phyloP scores from a whole-genome alignment of 2,329 filamentous ascomycete genomes.

The Neonectria sp. region DNA sequence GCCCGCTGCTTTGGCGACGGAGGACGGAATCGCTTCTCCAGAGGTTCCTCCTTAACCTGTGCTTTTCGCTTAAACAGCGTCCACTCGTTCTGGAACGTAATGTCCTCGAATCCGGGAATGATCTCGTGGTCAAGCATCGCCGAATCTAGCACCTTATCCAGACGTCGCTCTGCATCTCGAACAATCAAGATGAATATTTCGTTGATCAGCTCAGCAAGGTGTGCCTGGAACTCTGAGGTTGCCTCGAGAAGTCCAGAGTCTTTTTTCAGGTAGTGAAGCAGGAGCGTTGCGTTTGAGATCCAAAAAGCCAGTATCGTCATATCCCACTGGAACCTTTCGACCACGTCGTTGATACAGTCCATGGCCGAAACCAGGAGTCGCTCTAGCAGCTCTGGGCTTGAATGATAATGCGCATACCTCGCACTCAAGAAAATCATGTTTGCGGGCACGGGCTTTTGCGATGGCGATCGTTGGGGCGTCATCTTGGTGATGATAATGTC shows the following conservation, averaged over 20 bases:
- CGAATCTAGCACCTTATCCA: slow-evolving; percentile 94
- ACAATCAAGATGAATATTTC: slow-evolving; percentile 99
- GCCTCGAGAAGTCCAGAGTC: slow-evolving; percentile 85
- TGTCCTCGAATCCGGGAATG: slow-evolving; percentile 96
- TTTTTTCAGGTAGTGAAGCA: slow-evolving; percentile 98
- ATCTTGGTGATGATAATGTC: slow-evolving; percentile 98
- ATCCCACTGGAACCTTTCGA: slow-evolving; percentile 98
- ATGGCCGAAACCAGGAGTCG: slow-evolving; percentile 88
- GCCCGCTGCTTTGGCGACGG: slow-evolving; percentile 94
- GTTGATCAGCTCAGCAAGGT: slow-evolving; percentile 94
- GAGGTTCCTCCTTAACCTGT: slow-evolving; percentile 90
- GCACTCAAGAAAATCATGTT: slow-evolving; percentile 98
- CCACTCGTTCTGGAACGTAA: slow-evolving; percentile 98
- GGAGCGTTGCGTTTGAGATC: slow-evolving; percentile 95
- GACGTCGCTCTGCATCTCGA: slow-evolving; percentile 91
- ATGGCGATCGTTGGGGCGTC: slow-evolving; percentile 94
- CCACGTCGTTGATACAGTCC: slow-evolving; percentile 96
- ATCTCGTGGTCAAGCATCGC: slow-evolving; percentile 99
- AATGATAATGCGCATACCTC: slow-evolving; percentile 96
- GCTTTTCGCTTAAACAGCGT: slow-evolving; percentile 95
- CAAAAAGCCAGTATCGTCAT: slow-evolving; percentile 99
- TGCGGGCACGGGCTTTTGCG: slow-evolving; percentile 97
- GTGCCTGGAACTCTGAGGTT: slow-evolving; percentile 91
- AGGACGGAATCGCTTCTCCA: slow-evolving; percentile 91
- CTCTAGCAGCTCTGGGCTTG: slow-evolving; percentile 85